Evolutionary conservation across 2,329 filamentous ascomycete species (phyloP).

Genomic region (Colletotrichum cereale): DNA sequence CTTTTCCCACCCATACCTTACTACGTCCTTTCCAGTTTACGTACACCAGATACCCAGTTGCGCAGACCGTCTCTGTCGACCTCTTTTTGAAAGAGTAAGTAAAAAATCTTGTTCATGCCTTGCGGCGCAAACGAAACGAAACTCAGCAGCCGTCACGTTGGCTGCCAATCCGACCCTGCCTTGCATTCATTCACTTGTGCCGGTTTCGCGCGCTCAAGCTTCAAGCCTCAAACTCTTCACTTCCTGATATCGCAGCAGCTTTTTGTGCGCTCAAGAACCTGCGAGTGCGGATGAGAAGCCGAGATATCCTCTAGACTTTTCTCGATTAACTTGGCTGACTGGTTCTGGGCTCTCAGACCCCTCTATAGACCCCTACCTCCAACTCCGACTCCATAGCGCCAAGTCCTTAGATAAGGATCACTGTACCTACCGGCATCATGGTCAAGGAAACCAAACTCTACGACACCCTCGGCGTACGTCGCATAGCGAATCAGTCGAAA

Average conservation of each 20-base stretch:
- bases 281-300: not conserved
- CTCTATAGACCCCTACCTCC: slow-evolving; percentile 25
- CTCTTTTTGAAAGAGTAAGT: slow-evolving; percentile 25
- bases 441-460: slow-evolving; percentile 85
- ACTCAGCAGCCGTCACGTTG: not conserved
- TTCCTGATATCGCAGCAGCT: not conserved
- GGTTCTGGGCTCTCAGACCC: slow-evolving; percentile 16
- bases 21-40: slow-evolving; percentile 24
- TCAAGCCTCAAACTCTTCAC: not conserved
- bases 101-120: not conserved
- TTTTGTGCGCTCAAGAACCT: not conserved
- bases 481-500: not conserved
- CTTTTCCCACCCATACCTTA: slow-evolving; percentile 11
- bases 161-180: not conserved
- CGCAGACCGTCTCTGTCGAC: slow-evolving; percentile 17
- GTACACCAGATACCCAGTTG: slow-evolving; percentile 37
- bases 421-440: slow-evolving; percentile 61
- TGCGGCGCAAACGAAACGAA: slow-evolving; percentile 1
- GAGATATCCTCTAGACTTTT: not conserved
- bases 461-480: slow-evolving; percentile 80
- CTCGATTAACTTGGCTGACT: slow-evolving; percentile 21
- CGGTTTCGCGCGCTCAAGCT: slow-evolving; percentile 2
- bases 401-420: slow-evolving; percentile 32
- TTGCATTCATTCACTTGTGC: not conserved
- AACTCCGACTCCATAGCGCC: slow-evolving; percentile 9